Evolutionary conservation across 176 grass and related monocot genomes (phyloP), one percentile per base, ranked within the genome.

Genomic region (Hyparrhenia diplandra): DNA sequence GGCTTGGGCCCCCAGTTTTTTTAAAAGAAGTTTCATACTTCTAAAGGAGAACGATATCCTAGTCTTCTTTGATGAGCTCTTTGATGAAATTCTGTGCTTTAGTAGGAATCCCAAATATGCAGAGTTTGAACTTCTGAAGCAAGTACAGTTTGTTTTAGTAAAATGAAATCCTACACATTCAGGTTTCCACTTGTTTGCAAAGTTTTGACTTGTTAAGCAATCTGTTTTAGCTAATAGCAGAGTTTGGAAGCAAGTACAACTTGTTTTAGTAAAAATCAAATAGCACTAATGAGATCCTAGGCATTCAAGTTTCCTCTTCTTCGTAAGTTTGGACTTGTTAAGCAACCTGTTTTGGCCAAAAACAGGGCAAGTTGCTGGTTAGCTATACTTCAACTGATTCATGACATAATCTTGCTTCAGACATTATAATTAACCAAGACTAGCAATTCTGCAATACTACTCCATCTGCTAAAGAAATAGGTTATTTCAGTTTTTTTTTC

Each of bases 141-240:
- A n/a, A n/a, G n/a, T n/a, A n/a, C n/a, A n/a, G n/a, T n/a, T n/a
- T n/a, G n/a, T n/a, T n/a, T n/a, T n/a, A n/a, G n/a, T n/a, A n/a
- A n/a, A n/a, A n/a, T n/a, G n/a, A n/a, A 14, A 57, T 82, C 46
- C 6, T 76, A 24, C 51, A 17, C 51, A 39, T 61, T 67, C 21
- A 69, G 14, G 68, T 51, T 46, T 49, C 31, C n/a, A 31, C 39
- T 37, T 39, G 45, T 76, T 54, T 61, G 20, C 23, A 76, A 76
- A 77, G 16, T 51, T 60, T 82, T 24, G 16, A 70, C 51, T 52
- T 70, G n/a, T 29, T 42, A 76, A 87, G 63, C 10, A 69, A 52
- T 57, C 40, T 54, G n/a, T 40, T 70, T 61, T 76, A 62, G 8
- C 45, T 67, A 47, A 43, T 6, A 2, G 8, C 31, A 32, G 31